A percentile compares a stretch with the other conserved stretches of the same genome.
Evolutionary conservation across 371 early-diverging fungal genomes (phyloP).

Genomic region (Smittium mucronatum): DNA sequence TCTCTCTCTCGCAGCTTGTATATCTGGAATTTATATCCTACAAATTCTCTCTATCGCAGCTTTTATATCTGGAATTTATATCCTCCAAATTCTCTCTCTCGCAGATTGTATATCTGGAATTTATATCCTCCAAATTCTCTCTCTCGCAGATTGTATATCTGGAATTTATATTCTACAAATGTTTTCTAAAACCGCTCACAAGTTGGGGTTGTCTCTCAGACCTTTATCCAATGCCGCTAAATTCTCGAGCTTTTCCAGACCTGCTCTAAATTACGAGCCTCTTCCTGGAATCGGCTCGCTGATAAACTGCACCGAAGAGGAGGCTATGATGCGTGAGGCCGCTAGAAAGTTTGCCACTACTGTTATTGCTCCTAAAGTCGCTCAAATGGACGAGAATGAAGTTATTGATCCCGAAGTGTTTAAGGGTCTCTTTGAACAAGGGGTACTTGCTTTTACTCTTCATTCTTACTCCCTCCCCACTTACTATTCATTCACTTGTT

Average conservation of each 20-base stretch:
- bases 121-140: too few relatives aligned
- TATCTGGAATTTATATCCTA: too few relatives aligned
- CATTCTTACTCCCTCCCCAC: conserved; percentile 3
- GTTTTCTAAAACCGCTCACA: too few relatives aligned
- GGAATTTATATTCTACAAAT: too few relatives aligned
- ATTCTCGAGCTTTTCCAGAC: background rate
- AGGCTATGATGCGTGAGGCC: conserved; percentile 57
- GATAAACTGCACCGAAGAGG: conserved; percentile 68
- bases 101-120: too few relatives aligned
- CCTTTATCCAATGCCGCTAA: background rate
- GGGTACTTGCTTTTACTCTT: conserved; percentile 41
- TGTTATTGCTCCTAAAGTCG: conserved; percentile 71
- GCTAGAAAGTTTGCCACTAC: conserved; percentile 80
- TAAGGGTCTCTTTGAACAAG: conserved; percentile 79
- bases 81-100: too few relatives aligned
- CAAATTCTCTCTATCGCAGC: too few relatives aligned
- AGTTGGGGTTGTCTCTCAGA: too few relatives aligned
- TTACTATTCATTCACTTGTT: conserved; percentile 1
- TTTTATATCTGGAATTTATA: too few relatives aligned
- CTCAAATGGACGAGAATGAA: conserved; percentile 89
- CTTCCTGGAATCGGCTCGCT: conserved; percentile 38
- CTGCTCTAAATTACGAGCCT: background rate
- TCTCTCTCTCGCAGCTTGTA: too few relatives aligned
- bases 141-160: too few relatives aligned
- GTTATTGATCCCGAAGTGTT: conserved; percentile 60